These are phyloP conservation scores for Cladophialophora carrionii DNA, from an alignment of 2,329 filamentous ascomycete genomes.

Conservation along the genomic window DNA sequence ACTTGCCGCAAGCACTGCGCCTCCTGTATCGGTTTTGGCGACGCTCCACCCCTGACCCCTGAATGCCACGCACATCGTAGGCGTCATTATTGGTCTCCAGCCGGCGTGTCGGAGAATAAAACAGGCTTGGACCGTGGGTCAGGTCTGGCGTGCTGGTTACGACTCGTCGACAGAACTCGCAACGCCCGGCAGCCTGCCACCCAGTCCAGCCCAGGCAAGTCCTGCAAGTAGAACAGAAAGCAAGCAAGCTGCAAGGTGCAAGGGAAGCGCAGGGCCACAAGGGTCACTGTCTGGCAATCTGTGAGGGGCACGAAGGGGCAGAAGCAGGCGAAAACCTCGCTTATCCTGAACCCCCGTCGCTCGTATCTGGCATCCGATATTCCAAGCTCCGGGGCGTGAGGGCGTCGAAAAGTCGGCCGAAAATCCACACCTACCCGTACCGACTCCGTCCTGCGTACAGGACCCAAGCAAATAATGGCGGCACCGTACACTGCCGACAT, in stretches of 20 bases:
- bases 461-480: background rate
- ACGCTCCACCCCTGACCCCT: background rate
- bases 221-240: background rate
- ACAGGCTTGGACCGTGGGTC: constrained; percentile 22
- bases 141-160: no score
- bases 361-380: background rate
- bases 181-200: background rate
- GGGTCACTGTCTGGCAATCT: no score
- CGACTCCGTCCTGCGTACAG: no score
- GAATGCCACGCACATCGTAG: background rate
- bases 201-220: background rate
- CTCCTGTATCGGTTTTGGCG: background rate
- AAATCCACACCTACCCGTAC: background rate
- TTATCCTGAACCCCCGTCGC: background rate
- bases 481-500: constrained; percentile 9
- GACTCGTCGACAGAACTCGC: background rate
- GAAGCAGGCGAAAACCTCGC: background rate
- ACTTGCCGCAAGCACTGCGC: no score
- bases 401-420: background rate
- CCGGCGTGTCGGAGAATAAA: constrained; percentile 30
- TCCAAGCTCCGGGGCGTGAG: background rate
- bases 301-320: no score
- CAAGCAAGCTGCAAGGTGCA: background rate
- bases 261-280: background rate
- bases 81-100: constrained; percentile 12